phyloP scores from a whole-genome alignment of 2,329 filamentous ascomycete species.

The Cercospora beticola region DNA sequence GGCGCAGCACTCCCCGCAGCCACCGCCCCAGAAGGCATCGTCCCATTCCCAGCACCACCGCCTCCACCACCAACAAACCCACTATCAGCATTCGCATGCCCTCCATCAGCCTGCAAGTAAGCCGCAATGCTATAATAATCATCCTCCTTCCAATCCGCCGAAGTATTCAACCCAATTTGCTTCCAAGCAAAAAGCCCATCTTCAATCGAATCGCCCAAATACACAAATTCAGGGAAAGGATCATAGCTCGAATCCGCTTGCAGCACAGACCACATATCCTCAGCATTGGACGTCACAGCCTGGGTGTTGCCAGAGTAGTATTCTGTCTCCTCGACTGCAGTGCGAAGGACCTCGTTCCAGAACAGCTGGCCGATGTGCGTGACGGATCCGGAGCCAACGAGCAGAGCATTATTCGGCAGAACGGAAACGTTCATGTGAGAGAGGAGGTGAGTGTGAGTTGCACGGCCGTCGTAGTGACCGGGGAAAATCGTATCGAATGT shows the following conservation, averaged over 20 bases:
- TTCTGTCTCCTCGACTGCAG: constrained; percentile 49
- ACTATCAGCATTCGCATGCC: constrained; percentile 25
- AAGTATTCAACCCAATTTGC: constrained; percentile 50
- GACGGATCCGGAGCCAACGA: constrained; percentile 50
- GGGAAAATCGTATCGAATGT: constrained; percentile 48
- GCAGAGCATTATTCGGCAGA: constrained; percentile 50
- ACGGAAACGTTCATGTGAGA: constrained; percentile 40
- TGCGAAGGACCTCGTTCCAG: constrained; percentile 61
- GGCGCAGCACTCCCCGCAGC: constrained; percentile 17
- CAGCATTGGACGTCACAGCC: constrained; percentile 50
- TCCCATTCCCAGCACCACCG: constrained; percentile 9
- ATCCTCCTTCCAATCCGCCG: constrained; percentile 29
- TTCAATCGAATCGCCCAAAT: constrained; percentile 54
- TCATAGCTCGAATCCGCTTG: constrained; percentile 52
- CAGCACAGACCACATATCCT: constrained; percentile 48
- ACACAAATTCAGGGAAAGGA: constrained; percentile 58
- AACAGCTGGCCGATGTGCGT: constrained; percentile 65
- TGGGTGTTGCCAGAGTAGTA: constrained; percentile 48
- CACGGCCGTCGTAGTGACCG: constrained; percentile 46
- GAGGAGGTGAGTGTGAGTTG: constrained; percentile 45
- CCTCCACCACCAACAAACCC: constrained; percentile 17
- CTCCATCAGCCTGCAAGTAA: constrained; percentile 25
- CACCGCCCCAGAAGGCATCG: constrained; percentile 13
- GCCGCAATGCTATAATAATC: constrained; percentile 24
- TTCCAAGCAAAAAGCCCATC: constrained; percentile 59